Evolutionary conservation across 73 alveolate genomes (phyloP).

Genomic region (Stentor roeselii): DNA sequence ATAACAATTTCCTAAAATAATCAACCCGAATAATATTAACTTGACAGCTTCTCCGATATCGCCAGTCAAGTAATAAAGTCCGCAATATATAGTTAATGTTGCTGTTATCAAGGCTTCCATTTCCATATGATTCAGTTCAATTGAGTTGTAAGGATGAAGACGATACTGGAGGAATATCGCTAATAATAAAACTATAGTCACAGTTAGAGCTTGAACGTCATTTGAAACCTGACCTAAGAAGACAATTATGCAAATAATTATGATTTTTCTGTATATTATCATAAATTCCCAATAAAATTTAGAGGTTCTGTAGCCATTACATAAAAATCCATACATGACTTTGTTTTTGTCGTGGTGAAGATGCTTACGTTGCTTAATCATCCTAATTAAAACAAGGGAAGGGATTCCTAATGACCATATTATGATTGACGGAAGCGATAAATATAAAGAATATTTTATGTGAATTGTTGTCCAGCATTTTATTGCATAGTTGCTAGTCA

Average conservation of each 20-base stretch:
- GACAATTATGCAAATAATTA: constrained; percentile 44
- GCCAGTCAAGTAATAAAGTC: constrained; percentile 12
- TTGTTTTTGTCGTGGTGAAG: background rate
- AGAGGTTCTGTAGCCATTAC: constrained; percentile 51
- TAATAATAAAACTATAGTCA: background rate
- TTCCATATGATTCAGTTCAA: background rate
- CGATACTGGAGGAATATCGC: background rate
- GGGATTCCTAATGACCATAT: constrained; percentile 31
- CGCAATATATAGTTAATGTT: background rate
- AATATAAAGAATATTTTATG: background rate
- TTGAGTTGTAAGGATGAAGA: background rate
- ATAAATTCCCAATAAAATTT: constrained; percentile 58
- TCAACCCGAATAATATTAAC: too few relatives aligned
- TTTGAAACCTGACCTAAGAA: constrained; percentile 5
- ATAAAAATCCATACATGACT: constrained; percentile 55
- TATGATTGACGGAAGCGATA: constrained; percentile 53
- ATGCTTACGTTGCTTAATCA: background rate
- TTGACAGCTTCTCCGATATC: too few relatives aligned
- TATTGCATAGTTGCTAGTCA: constrained; percentile 40
- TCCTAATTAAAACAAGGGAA: background rate
- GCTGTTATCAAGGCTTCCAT: background rate
- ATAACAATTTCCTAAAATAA: too few relatives aligned
- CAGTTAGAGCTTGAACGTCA: background rate
- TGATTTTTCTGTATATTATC: constrained; percentile 51
- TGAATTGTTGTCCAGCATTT: constrained; percentile 41